phyloP scores from a whole-genome alignment of 2,329 filamentous ascomycete species.

The Alternaria gaisen region DNA sequence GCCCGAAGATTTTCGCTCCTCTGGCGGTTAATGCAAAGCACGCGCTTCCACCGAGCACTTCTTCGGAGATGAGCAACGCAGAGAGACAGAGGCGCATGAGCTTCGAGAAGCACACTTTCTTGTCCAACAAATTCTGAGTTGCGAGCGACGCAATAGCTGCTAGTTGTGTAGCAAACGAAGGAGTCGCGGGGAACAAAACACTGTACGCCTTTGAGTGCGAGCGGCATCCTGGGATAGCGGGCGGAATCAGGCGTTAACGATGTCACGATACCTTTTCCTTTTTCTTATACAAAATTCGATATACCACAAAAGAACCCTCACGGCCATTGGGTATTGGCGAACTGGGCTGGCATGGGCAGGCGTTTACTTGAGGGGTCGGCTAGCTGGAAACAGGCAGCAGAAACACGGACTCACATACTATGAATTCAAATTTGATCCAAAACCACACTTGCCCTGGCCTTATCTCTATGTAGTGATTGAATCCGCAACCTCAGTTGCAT shows the following conservation, averaged over 20 bases:
- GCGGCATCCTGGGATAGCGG: not conserved
- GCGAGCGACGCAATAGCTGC: not conserved
- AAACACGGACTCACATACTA: not conserved
- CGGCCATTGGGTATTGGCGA: conserved; percentile 19
- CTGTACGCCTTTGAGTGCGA: not conserved
- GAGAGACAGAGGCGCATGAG: conserved; percentile 28
- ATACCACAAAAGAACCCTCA: conserved; percentile 33
- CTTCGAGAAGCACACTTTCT: conserved; percentile 35
- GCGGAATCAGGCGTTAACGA: conserved; percentile 25
- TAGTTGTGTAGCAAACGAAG: not conserved
- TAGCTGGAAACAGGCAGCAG: conserved; percentile 6
- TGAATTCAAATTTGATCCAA: not conserved
- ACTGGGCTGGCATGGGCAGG: conserved; percentile 17
- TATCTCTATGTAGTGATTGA: not conserved
- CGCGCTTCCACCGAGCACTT: conserved; percentile 33
- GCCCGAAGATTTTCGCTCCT: conserved; percentile 42
- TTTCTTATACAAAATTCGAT: conserved; percentile 26
- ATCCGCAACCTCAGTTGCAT: not conserved
- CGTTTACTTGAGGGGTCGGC: conserved; percentile 8
- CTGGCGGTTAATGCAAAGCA: conserved; percentile 48
- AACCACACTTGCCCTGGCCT: not conserved
- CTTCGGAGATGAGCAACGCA: conserved; percentile 33
- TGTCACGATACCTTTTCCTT: conserved; percentile 32
- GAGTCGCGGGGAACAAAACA: not conserved
- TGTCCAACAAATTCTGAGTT: conserved; percentile 42